phyloP scores from a whole-genome alignment of 202 grass and related monocot species.

The Elaeis oleifera region DNA sequence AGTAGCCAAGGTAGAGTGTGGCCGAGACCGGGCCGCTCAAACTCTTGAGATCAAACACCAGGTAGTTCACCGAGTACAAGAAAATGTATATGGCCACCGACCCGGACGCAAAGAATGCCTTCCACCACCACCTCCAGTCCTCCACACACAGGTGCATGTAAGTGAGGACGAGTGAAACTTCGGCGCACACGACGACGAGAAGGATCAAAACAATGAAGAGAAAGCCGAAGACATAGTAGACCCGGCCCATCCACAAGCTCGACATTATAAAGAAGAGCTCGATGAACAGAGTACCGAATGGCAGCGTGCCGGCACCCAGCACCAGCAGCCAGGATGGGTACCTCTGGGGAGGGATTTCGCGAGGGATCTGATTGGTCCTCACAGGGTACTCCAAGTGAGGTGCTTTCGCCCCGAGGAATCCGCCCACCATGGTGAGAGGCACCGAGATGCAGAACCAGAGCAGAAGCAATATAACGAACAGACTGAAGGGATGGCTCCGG shows the following conservation, averaged over 20 bases:
- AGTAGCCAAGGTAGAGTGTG: slow-evolving; percentile 76
- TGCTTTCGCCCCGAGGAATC: slow-evolving; percentile 63
- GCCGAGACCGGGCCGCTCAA: slow-evolving; percentile 80
- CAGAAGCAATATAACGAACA: slow-evolving; percentile 73
- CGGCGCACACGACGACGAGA: slow-evolving; percentile 65
- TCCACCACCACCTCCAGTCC: slow-evolving; percentile 98
- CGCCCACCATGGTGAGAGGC: slow-evolving; percentile 63
- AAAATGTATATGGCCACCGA: slow-evolving; percentile 82
- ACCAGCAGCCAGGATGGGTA: slow-evolving; percentile 89
- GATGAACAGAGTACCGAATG: slow-evolving; percentile 90
- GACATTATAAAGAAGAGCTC: slow-evolving; percentile 97
- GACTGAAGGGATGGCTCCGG: slow-evolving; percentile 74
- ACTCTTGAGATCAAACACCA: slow-evolving; percentile 84
- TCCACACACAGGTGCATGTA: slow-evolving; percentile 86
- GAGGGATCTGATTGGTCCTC: slow-evolving; percentile 83
- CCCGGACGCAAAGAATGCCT: slow-evolving; percentile 73
- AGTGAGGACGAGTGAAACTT: slow-evolving; percentile 75
- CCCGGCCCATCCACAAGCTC: slow-evolving; percentile 85
- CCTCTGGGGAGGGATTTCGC: slow-evolving; percentile 71
- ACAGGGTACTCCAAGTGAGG: slow-evolving; percentile 67
- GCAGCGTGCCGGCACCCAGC: slow-evolving; percentile 64
- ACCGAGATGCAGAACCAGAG: slow-evolving; percentile 95
- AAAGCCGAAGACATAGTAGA: slow-evolving; percentile 95
- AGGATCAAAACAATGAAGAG: slow-evolving; percentile 70
- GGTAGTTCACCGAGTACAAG: slow-evolving; percentile 86